phyloP scores from a whole-genome alignment of 2,329 filamentous ascomycete genomes.

The Pyrenochaeta sp. region DNA sequence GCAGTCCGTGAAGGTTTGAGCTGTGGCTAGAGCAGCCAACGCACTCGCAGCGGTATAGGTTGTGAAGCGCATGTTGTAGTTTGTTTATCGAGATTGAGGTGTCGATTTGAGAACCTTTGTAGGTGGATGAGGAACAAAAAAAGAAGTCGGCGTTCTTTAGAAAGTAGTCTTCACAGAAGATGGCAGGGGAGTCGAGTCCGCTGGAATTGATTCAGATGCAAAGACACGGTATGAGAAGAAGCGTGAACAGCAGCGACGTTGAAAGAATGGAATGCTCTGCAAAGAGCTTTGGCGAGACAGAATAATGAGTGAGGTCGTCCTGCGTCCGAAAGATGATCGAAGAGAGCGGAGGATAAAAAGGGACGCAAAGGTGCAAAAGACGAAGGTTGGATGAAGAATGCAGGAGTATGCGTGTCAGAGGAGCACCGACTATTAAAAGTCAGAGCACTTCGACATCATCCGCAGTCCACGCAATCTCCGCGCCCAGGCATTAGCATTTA shows the following conservation, averaged over 20 bases:
- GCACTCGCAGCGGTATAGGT: constrained; percentile 38
- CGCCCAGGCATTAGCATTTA: constrained; percentile 19
- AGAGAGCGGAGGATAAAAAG: constrained; percentile 36
- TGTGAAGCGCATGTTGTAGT: constrained; percentile 43
- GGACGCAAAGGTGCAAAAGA: constrained; percentile 30
- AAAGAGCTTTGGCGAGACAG: constrained; percentile 31
- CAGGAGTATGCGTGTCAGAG: constrained; percentile 20
- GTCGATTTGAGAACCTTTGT: neutral
- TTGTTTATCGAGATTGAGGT: constrained; percentile 8
- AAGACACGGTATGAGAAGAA: constrained; percentile 25
- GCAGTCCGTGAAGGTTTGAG: constrained; percentile 57
- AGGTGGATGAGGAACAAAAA: neutral
- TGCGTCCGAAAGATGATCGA: constrained; percentile 35
- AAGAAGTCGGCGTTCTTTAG: constrained; percentile 8
- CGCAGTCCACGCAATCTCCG: constrained; percentile 38
- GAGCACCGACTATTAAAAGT: constrained; percentile 38
- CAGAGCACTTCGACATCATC: constrained; percentile 15
- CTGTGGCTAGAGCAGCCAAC: constrained; percentile 45
- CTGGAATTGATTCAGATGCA: constrained; percentile 16
- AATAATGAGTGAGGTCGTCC: constrained; percentile 41
- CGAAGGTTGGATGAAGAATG: constrained; percentile 40
- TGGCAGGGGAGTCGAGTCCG: constrained; percentile 3
- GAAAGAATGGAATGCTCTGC: constrained; percentile 40
- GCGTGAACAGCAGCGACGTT: constrained; percentile 22
- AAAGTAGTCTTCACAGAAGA: constrained; percentile 46